phyloP scores from a whole-genome alignment of 83 land plant species.

The Picea abies region DNA sequence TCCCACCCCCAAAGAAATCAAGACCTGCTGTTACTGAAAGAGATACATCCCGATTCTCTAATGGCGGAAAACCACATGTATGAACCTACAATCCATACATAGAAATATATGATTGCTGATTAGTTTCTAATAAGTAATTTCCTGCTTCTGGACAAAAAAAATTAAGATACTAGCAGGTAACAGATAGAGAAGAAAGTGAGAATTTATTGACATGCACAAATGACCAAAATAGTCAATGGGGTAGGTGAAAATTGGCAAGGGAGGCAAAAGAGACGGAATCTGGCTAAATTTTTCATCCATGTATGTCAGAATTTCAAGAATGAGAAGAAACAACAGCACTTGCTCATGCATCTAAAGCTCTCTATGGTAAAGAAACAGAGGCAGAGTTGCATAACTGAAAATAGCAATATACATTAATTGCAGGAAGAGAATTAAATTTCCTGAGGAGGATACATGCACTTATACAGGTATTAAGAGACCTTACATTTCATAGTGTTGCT shows the following conservation, averaged over 20 bases:
- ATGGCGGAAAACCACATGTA: slow-evolving; percentile 97
- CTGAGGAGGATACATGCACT: too few relatives aligned
- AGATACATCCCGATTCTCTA: slow-evolving; percentile 83
- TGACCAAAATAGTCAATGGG: background rate
- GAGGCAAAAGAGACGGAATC: background rate
- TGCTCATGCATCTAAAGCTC: background rate
- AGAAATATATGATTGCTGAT: background rate
- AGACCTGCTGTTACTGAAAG: slow-evolving; percentile 67
- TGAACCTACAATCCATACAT: slow-evolving; percentile 44
- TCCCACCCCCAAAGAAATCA: slow-evolving; percentile 90
- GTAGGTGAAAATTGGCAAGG: background rate
- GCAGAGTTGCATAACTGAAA: too few relatives aligned
- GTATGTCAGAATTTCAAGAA: background rate
- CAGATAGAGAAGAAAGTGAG: background rate
- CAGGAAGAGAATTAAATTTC: too few relatives aligned
- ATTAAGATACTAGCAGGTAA: background rate
- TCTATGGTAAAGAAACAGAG: too few relatives aligned
- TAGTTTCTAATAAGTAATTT: background rate
- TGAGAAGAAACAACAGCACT: background rate
- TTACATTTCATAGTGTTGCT: too few relatives aligned
- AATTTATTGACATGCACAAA: background rate
- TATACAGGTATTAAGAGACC: too few relatives aligned
- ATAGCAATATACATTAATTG: too few relatives aligned
- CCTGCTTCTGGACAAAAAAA: background rate
- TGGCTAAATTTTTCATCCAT: background rate